Evolutionary conservation across 257 asterid genomes (phyloP).

Genomic region (Fraxinus quadrangulata): DNA sequence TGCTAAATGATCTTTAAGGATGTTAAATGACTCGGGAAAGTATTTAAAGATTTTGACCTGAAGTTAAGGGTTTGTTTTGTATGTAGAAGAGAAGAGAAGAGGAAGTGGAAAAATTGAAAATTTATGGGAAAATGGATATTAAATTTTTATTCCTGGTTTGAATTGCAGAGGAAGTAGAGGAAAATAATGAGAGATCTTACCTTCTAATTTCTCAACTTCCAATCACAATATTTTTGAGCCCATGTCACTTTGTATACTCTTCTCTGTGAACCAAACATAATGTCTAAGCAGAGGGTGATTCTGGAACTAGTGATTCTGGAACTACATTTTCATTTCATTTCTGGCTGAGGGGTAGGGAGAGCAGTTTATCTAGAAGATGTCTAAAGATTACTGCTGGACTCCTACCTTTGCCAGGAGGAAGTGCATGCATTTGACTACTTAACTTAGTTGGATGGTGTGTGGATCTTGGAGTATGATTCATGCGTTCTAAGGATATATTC

Average conservation of each 20-base stretch:
- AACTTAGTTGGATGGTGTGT: neutral
- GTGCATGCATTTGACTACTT: neutral
- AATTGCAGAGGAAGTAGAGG: neutral
- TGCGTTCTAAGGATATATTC: neutral
- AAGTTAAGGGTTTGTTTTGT: neutral
- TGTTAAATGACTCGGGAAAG: neutral
- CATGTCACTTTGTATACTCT: neutral
- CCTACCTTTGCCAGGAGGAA: neutral
- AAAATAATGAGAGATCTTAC: neutral
- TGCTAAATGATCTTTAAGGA: neutral
- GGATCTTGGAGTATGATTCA: neutral
- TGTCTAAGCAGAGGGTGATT: neutral
- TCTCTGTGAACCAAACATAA: neutral
- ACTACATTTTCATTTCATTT: neutral
- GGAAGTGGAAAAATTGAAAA: neutral
- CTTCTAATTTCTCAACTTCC: neutral
- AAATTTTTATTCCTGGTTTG: neutral
- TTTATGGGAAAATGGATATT: neutral
- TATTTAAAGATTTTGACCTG: neutral
- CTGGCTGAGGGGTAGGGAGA: constrained; percentile 5
- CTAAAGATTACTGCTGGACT: neutral
- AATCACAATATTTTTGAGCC: neutral
- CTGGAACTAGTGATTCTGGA: neutral
- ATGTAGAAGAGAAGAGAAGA: neutral
- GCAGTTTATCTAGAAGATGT: neutral